A percentile compares a stretch with the other conserved stretches of the same genome.
Evolutionary conservation across 345 rosid species (phyloP).

Genomic region (Cochlearia excelsa): DNA sequence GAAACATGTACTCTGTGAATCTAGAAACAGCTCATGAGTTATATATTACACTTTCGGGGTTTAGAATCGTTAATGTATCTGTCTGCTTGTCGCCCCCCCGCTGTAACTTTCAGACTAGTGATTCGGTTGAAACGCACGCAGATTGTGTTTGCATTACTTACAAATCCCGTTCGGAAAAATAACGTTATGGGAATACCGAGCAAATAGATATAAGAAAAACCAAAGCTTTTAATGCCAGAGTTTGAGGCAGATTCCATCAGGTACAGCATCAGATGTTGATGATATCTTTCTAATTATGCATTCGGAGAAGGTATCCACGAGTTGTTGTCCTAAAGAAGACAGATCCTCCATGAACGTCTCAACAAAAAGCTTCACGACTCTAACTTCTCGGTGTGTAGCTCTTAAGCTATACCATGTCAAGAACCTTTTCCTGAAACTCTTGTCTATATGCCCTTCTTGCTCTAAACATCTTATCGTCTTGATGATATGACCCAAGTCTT

Average conservation of each 20-base stretch:
- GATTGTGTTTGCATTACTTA: background rate
- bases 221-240: slow-evolving; percentile 67
- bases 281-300: slow-evolving; percentile 52
- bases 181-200: slow-evolving; percentile 1
- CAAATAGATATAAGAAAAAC: background rate
- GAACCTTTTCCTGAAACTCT: slow-evolving; percentile 88
- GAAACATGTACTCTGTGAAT: slow-evolving; percentile 19
- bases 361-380: slow-evolving; percentile 77
- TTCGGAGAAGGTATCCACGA: slow-evolving; percentile 83
- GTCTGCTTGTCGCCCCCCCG: slow-evolving; percentile 1
- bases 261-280: slow-evolving; percentile 43
- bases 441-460: slow-evolving; percentile 82
- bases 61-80: slow-evolving; percentile 4
- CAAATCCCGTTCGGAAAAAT: background rate
- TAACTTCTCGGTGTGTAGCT: slow-evolving; percentile 71
- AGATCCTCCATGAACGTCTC: slow-evolving; percentile 71
- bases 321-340: slow-evolving; percentile 84
- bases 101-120: slow-evolving; percentile 14
- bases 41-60: background rate
- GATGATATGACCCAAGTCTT: slow-evolving; percentile 75
- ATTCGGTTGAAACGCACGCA: slow-evolving; percentile 7
- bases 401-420: slow-evolving; percentile 91
- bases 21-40: slow-evolving; percentile 15
- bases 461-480: slow-evolving; percentile 79
- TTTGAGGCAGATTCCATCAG: slow-evolving; percentile 82